Conservation (phyloP, 129 eudicot species). For the Daucus carota region DH1_v3.0 NC_030384.2:42065001-42065500, state of each 20-base stretch:
- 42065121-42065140: not conserved
- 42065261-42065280: not conserved
- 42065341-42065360: slow-evolving; percentile 38
- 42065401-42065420: slow-evolving; percentile 95
- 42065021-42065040: not conserved
- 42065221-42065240: not conserved
- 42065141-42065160: not conserved
- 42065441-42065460: slow-evolving; percentile 68
- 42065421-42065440: slow-evolving; percentile 55
- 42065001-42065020: too few species aligned
- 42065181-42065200: not conserved
- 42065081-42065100: too few species aligned
- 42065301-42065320: not conserved
- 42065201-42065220: too few species aligned
- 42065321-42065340: not conserved
- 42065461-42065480: slow-evolving; percentile 60
- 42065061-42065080: not conserved
- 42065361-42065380: slow-evolving; percentile 65
- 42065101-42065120: not conserved
- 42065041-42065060: not conserved
- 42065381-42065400: slow-evolving; percentile 95
- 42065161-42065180: not conserved
- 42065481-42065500: slow-evolving; percentile 67
- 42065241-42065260: not conserved
- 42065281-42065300: too few species aligned